Conservation (phyloP, 768 basidiomycete species). For the Coprinellus aureogranulatus region DNA sequence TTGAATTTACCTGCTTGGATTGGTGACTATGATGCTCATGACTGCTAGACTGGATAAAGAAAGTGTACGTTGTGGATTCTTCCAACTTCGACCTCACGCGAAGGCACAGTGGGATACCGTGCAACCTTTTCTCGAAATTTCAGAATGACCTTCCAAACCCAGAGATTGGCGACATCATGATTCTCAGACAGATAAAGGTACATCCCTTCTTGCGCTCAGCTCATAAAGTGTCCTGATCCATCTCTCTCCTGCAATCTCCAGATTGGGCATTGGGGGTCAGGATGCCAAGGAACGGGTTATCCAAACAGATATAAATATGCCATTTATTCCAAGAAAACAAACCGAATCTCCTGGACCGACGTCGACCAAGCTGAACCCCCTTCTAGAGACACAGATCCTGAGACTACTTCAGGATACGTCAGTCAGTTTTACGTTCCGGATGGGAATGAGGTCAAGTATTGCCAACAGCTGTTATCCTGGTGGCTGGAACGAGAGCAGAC, state of each 20-base stretch:
- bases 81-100: background rate
- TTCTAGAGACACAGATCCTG: no score
- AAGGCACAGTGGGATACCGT: background rate
- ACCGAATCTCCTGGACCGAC: background rate
- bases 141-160: background rate
- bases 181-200: background rate
- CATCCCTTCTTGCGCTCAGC: background rate
- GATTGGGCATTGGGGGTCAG: slow-evolving; percentile 10
- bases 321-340: background rate
- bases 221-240: no score
- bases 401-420: no score
- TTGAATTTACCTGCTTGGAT: no score
- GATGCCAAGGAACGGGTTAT: slow-evolving; percentile 1
- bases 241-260: background rate
- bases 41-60: background rate
- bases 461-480: slow-evolving; percentile 6
- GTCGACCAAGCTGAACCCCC: background rate
- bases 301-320: background rate
- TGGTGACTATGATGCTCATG: no score
- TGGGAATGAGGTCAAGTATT: slow-evolving; percentile 1
- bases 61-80: background rate
- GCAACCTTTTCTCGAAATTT: background rate
- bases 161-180: background rate
- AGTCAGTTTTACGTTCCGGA: no score
- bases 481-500: slow-evolving; percentile 2